Base-by-base conservation (phyloP, 768 basidiomycete genomes). In the Tephrocybe sp. region DNA sequence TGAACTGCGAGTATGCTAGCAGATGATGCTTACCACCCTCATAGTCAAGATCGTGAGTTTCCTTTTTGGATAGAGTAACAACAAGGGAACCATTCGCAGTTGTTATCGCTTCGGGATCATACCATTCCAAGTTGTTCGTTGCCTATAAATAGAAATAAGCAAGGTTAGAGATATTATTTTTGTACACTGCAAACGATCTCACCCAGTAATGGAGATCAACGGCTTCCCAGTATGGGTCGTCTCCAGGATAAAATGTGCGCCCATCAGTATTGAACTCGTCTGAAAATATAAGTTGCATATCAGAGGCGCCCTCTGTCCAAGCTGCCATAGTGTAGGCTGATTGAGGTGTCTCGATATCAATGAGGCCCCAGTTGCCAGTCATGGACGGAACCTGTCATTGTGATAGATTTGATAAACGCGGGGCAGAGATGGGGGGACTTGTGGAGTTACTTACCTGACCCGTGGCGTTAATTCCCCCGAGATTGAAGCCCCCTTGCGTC, bases 221-320 rank as follows among this genome's bases (percentile, higher is more conserved):
- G n/a, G 89, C 86, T 62, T 89, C 85, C 86, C 87, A 89, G 58
- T 86, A 92, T 5, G 90, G 89, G 65, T 92, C 89, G 58, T 91
- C 89, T 2, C 87, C 87, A 43, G 84, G 82, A 68, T 87, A 91
- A 60, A 91, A 91, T 1, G 84, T 75, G 53, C 90, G 72, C 12
- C 86, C 85, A 19, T 84, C 83, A 12, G 67, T 65, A 51, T 90
- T 82, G 62, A 92, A 92, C 60, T 92, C 89, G 64, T 92, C 90
- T 7, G 82, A 84, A 62, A 88, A 91, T 10, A 89, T 80, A 14
- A 91, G 71, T 38, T 75, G 70, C 67, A 79, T 64, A 34, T 70
- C 63, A 33, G 62, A 55, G n/a, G 62, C 62, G 1, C 84, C 81
- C 55, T 86, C 81, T 14, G 71, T 71, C 71, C 85, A 81, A 3